Evolutionary conservation across 2,329 filamentous ascomycete species (phyloP), one percentile per base, ranked within the genome.

Genomic region (Thermoascus crustaceus): DNA sequence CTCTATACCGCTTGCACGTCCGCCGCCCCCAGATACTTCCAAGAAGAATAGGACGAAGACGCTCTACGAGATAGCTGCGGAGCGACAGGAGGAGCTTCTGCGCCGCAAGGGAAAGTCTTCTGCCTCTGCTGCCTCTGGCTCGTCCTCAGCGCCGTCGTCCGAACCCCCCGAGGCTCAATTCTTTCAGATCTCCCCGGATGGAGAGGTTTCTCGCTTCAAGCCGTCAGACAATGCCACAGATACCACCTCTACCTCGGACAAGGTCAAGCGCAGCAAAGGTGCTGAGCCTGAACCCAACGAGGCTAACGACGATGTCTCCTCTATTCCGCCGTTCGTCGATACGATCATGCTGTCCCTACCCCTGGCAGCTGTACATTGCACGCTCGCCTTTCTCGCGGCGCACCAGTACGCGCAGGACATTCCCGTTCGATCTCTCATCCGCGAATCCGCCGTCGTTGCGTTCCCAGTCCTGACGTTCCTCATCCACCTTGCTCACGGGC

Each of bases 351-450:
- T 67, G 17, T 58, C 64, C 1, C 25, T 64, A 5, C 61, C 64
- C 1, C 54, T 69, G 13, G 60, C 63, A 11, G 57, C 57, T 20
- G 49, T 68, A 7, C 64, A 69, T 45, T 55, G 67, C 37, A 69
- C 66, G 3, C 53, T 69, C 21, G 55, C 59, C 22, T 66, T 63
- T 42, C 54, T 69, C 20, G 64, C 66, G 2, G 61, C 64, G 9
- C 63, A 68, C 45, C 66, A 68, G 45, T 69, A 67, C 43, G 61
- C 63, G 1, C 55, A 67, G 47, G 46, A 53, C 3, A 58, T 57
- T 34, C 46, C 54, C 3, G 29, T 60, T 4, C 39, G 49, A 10
- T 45, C 42, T n/a, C 48, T 63, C 6, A 25, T 61, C 5, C 50
- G 50, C 37, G 56, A 64, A 19, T 61, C 64, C 1, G 25, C 57